Conservation (phyloP, 352 stramenopile genomes). For the Globisporangium solare region DNA sequence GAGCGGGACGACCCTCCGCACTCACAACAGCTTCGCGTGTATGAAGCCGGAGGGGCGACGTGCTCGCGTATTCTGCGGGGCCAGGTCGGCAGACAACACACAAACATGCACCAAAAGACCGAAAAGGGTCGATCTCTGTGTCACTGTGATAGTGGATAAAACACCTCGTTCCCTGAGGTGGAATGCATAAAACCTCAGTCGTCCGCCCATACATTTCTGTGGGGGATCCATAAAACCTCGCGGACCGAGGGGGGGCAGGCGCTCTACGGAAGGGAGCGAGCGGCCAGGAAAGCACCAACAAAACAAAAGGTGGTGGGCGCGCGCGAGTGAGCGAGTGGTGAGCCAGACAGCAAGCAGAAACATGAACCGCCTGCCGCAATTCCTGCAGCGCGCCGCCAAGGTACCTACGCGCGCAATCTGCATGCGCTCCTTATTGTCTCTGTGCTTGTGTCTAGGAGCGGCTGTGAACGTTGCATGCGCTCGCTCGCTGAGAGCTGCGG, state of each 20-base stretch:
- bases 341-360: slow-evolving; percentile 23
- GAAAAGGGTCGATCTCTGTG: not conserved
- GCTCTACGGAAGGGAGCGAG: slow-evolving; percentile 12
- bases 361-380: slow-evolving; percentile 70
- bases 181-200: no score
- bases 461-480: slow-evolving; percentile 1
- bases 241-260: no score
- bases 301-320: slow-evolving; percentile 19
- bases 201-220: no score
- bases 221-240: slow-evolving; percentile 5
- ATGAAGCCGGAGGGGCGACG: not conserved
- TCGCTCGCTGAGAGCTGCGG: not conserved
- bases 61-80: slow-evolving; percentile 2
- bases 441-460: not conserved
- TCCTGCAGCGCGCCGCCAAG: slow-evolving; percentile 75
- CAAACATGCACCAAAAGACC: slow-evolving; percentile 5
- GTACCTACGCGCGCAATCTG: slow-evolving; percentile 21
- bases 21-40: no score
- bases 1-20: slow-evolving; percentile 16
- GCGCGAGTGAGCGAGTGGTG: slow-evolving; percentile 37
- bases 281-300: slow-evolving; percentile 27
- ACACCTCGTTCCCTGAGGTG: no score
- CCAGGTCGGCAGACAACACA: not conserved
- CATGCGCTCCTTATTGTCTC: not conserved
- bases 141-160: not conserved